phyloP scores from a whole-genome alignment of 2,329 filamentous ascomycete species.

The Pseudogymnoascus sp. region DNA sequence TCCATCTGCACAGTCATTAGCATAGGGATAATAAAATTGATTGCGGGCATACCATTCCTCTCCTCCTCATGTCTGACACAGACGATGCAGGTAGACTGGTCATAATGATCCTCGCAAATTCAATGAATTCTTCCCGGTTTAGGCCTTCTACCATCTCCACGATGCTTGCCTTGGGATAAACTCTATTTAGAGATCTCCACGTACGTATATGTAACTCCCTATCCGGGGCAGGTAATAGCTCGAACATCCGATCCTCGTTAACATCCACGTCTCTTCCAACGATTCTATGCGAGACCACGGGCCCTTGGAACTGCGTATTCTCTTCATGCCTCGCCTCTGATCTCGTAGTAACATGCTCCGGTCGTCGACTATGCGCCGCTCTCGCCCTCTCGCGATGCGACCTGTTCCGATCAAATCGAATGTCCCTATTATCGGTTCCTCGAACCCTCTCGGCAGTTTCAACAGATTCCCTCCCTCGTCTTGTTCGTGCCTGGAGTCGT shows the following conservation, averaged over 20 bases:
- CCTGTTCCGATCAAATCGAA: background rate
- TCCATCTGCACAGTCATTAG: background rate
- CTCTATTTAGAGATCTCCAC: background rate
- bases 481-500: background rate
- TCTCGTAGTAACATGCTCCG: too few species aligned
- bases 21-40: background rate
- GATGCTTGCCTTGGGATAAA: background rate
- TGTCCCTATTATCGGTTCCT: background rate
- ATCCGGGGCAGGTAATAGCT: background rate
- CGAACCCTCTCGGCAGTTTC: background rate
- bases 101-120: background rate
- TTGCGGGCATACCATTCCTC: background rate
- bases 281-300: background rate
- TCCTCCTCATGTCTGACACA: background rate
- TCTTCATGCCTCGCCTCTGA: background rate
- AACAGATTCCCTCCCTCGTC: background rate
- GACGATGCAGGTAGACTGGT: background rate
- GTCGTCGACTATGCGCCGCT: too few species aligned
- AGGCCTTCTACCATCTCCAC: background rate
- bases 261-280: background rate
- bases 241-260: background rate
- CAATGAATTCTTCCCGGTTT: background rate
- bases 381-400: background rate
- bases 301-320: background rate
- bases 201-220: background rate